These are phyloP conservation scores for Margaritispora aquatica DNA, from an alignment of 495 filamentous ascomycete species.

Conservation along the genomic window DNA sequence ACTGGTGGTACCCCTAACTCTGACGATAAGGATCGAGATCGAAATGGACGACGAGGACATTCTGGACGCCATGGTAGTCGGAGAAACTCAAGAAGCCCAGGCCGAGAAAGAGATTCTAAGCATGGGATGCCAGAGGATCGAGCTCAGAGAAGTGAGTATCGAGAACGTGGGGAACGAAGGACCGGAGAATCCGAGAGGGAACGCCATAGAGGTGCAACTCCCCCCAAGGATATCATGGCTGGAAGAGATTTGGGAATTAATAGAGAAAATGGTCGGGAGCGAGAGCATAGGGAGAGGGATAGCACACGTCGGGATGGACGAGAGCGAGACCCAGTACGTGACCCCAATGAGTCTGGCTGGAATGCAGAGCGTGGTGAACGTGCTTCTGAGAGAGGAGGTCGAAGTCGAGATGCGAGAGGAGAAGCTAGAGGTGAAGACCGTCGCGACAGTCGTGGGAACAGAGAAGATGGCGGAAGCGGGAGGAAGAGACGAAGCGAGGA, in stretches of 20 bases:
- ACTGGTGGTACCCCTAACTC: constrained; percentile 23
- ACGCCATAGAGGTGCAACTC: constrained; percentile 11
- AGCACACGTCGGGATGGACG: constrained; percentile 12
- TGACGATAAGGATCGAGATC: constrained; percentile 26
- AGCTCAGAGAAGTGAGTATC: constrained; percentile 14
- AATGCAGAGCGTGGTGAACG: constrained; percentile 2
- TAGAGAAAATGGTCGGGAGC: constrained; percentile 23
- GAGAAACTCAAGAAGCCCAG: constrained; percentile 30
- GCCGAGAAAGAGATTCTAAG: constrained; percentile 27
- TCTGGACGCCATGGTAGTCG: constrained; percentile 26
- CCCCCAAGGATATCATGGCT: constrained; percentile 16
- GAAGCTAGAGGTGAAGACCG: constrained; percentile 11
- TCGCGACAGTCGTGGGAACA: constrained; percentile 15
- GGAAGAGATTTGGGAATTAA: constrained; percentile 24
- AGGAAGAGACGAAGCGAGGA: constrained; percentile 36
- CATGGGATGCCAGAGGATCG: constrained; percentile 17
- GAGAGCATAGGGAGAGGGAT: constrained; percentile 7
- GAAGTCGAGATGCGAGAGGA: constrained; percentile 17
- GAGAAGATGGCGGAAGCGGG: constrained; percentile 9
- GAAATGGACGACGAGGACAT: constrained; percentile 17
- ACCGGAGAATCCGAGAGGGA: constrained; percentile 23
- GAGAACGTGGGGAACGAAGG: constrained; percentile 27
- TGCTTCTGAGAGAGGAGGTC: constrained; percentile 6
- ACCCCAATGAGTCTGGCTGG: constrained; percentile 16
- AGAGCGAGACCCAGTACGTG: constrained; percentile 10